Evolutionary conservation across 371 early-diverging fungal genomes (phyloP).

Genomic region (Syncephalastrum monosporum): DNA sequence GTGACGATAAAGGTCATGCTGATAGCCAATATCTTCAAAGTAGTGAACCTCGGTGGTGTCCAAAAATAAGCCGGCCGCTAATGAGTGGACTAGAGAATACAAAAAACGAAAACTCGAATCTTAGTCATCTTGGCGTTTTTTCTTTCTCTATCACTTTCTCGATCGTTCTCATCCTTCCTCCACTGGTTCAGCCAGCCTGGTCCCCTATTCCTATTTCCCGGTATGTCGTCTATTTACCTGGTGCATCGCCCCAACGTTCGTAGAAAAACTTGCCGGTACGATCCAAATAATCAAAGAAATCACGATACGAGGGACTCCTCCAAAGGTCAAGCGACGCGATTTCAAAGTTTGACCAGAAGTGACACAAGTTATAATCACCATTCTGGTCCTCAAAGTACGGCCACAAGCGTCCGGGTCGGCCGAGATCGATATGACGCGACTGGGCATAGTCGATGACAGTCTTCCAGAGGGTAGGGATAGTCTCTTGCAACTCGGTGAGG

Average conservation of each 20-base stretch:
- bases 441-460: slow-evolving; percentile 51
- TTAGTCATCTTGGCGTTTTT: background rate
- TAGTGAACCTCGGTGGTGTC: slow-evolving; percentile 84
- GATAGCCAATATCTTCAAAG: slow-evolving; percentile 90
- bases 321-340: slow-evolving; percentile 85
- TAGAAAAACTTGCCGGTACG: slow-evolving; percentile 68
- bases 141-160: background rate
- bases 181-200: background rate
- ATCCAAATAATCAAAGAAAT: slow-evolving; percentile 64
- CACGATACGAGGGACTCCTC: slow-evolving; percentile 61
- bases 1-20: slow-evolving; percentile 72
- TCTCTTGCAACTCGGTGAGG: slow-evolving; percentile 66
- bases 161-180: background rate
- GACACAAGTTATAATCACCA: slow-evolving; percentile 67
- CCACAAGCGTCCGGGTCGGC: slow-evolving; percentile 31
- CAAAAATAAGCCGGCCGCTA: slow-evolving; percentile 86
- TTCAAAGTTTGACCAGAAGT: slow-evolving; percentile 94
- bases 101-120: background rate
- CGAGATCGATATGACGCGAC: slow-evolving; percentile 43
- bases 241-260: slow-evolving; percentile 74
- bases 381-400: slow-evolving; percentile 45
- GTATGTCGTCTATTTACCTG: slow-evolving; percentile 26
- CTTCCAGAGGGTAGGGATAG: slow-evolving; percentile 78
- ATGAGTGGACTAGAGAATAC: slow-evolving; percentile 70
- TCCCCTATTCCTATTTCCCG: background rate